These are phyloP conservation scores for Turnera subulata DNA, from an alignment of 345 rosid genomes.

Conservation along the genomic window DNA sequence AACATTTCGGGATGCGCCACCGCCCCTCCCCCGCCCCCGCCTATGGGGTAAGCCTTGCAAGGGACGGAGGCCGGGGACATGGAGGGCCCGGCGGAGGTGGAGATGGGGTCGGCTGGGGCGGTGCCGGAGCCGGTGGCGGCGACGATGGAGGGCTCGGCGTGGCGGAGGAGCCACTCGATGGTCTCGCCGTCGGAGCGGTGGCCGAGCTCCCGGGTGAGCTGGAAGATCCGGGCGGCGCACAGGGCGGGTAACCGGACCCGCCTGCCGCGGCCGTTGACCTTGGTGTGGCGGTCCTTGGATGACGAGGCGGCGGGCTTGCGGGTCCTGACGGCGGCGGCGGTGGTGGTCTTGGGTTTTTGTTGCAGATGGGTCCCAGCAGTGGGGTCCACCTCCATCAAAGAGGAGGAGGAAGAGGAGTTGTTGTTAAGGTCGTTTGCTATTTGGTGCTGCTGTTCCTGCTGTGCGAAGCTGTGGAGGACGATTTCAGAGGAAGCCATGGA, in stretches of 20 bases:
- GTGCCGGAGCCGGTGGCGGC: conserved; percentile 59
- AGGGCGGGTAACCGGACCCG: conserved; percentile 69
- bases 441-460: conserved; percentile 5
- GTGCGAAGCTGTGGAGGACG: conserved; percentile 1
- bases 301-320: conserved; percentile 14
- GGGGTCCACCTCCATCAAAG: conserved; percentile 8
- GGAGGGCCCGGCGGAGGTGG: conserved; percentile 27
- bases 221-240: conserved; percentile 69
- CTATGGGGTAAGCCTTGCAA: conserved; percentile 23
- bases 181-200: conserved; percentile 68
- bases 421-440: conserved; percentile 17
- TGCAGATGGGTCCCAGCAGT: neutral
- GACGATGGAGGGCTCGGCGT: conserved; percentile 55
- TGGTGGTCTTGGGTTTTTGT: neutral
- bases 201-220: conserved; percentile 71
- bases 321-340: conserved; percentile 13
- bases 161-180: conserved; percentile 60
- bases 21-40: neutral
- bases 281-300: conserved; percentile 64
- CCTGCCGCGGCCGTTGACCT: conserved; percentile 69
- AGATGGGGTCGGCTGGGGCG: conserved; percentile 34
- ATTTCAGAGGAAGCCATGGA: conserved; percentile 17
- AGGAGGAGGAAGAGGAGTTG: too few relatives aligned
- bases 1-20: conserved; percentile 12
- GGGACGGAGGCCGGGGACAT: conserved; percentile 28